phyloP scores from a whole-genome alignment of 495 filamentous ascomycete species.

The Hypomontagnella monticulosa region DNA sequence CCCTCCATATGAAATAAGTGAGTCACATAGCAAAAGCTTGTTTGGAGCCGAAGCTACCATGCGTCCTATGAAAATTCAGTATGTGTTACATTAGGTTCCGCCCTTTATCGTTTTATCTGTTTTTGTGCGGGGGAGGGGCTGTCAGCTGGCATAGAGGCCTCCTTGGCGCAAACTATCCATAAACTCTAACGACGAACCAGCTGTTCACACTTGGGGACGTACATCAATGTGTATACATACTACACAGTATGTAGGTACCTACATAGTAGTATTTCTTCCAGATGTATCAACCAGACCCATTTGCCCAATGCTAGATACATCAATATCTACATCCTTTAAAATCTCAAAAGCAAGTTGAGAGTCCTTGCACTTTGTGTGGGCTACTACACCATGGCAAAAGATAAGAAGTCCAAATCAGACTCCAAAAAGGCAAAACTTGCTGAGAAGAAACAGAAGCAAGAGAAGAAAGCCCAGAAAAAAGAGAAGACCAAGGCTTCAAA shows the following conservation, averaged over 20 bases:
- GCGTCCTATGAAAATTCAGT: slow-evolving; percentile 11
- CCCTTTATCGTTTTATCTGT: slow-evolving; percentile 10
- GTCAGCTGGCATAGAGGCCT: background rate
- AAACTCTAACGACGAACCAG: background rate
- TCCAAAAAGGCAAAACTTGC: slow-evolving; percentile 70
- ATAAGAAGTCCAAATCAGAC: slow-evolving; percentile 64
- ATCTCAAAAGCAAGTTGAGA: background rate
- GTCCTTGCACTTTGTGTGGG: background rate
- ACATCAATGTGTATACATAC: no score
- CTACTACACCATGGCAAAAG: slow-evolving; percentile 61
- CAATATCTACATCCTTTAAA: background rate
- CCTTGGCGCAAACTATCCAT: background rate
- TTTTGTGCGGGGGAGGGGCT: slow-evolving; percentile 38
- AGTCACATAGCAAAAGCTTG: slow-evolving; percentile 18
- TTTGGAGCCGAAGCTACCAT: slow-evolving; percentile 3
- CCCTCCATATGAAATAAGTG: no score
- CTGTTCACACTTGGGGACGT: background rate
- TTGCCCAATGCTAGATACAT: no score
- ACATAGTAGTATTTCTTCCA: no score
- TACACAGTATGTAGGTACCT: no score
- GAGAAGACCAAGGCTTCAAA: slow-evolving; percentile 62
- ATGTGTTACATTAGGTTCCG: background rate
- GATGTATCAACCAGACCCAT: no score
- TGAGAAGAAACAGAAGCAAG: slow-evolving; percentile 72
- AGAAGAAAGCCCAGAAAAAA: slow-evolving; percentile 71